Conservation (phyloP, 345 rosid species). For the Lepidium sativum region DNA sequence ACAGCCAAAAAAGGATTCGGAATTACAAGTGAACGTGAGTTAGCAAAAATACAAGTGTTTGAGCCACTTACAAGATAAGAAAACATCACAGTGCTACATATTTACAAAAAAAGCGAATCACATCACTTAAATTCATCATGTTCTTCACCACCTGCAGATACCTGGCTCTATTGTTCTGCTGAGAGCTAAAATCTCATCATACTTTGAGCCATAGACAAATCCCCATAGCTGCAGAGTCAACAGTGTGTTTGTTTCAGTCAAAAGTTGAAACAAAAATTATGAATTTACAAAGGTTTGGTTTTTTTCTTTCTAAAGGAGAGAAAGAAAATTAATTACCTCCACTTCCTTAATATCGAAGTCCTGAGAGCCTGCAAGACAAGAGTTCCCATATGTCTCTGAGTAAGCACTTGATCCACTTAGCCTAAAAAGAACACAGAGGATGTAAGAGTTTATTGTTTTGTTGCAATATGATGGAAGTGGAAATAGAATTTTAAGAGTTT, state of each 20-base stretch:
- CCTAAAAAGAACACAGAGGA: constrained; percentile 27
- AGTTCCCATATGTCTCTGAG: constrained; percentile 89
- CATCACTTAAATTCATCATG: neutral
- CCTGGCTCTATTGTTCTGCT: constrained; percentile 65
- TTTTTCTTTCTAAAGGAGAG: neutral
- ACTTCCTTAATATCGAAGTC: constrained; percentile 86
- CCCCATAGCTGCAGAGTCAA: constrained; percentile 70
- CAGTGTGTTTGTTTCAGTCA: neutral
- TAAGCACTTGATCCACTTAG: constrained; percentile 82
- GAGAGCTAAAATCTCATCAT: constrained; percentile 68
- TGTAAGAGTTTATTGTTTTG: neutral
- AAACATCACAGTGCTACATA: neutral
- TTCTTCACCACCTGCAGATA: constrained; percentile 62
- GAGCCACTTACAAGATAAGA: neutral
- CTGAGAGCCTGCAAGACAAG: constrained; percentile 72
- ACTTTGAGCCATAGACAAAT: constrained; percentile 72
- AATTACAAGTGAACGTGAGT: neutral
- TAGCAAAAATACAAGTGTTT: neutral
- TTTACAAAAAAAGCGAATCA: neutral
- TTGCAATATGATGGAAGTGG: neutral
- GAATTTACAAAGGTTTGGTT: neutral
- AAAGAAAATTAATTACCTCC: constrained; percentile 52
- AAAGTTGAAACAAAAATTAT: neutral
- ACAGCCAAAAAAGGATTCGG: neutral
- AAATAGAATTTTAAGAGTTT: too few species aligned